A percentile compares a stretch with the other conserved stretches of the same genome.
phyloP scores from a whole-genome alignment of 108 stramenopile genomes.

The Parietichytrium sp. region DNA sequence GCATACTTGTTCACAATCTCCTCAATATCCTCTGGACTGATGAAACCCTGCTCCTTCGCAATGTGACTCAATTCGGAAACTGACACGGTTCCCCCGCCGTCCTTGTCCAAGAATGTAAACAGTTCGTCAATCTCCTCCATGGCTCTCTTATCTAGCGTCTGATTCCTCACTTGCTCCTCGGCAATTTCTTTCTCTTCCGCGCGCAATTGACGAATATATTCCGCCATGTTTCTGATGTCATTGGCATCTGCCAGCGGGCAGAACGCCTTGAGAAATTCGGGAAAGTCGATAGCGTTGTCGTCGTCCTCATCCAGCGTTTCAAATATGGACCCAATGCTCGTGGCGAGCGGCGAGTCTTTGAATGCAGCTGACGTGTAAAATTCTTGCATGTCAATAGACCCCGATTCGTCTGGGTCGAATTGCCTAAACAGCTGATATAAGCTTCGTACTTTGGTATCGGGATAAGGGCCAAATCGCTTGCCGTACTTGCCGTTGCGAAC shows the following conservation, averaged over 20 bases:
- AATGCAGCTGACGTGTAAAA: not conserved
- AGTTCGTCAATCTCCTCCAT: slow-evolving; percentile 6
- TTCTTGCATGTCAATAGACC: slow-evolving; percentile 31
- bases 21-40: not conserved
- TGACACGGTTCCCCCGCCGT: not conserved
- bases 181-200: not conserved
- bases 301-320: slow-evolving; percentile 29
- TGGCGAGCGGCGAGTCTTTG: not conserved
- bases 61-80: not conserved
- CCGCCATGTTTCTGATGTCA: not conserved
- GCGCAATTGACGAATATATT: not conserved
- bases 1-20: not conserved
- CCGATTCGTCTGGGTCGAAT: not conserved
- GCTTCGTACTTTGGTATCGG: not conserved
- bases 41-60: not conserved
- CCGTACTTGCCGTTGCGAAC: no score
- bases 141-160: no score
- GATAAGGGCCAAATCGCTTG: not conserved
- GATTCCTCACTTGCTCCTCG: no score
- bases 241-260: not conserved
- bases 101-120: not conserved
- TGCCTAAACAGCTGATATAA: not conserved
- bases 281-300: not conserved
- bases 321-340: not conserved
- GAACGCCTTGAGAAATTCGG: not conserved